phyloP scores from a whole-genome alignment of 1,139 yeast genomes.

The Candida sp. region DNA sequence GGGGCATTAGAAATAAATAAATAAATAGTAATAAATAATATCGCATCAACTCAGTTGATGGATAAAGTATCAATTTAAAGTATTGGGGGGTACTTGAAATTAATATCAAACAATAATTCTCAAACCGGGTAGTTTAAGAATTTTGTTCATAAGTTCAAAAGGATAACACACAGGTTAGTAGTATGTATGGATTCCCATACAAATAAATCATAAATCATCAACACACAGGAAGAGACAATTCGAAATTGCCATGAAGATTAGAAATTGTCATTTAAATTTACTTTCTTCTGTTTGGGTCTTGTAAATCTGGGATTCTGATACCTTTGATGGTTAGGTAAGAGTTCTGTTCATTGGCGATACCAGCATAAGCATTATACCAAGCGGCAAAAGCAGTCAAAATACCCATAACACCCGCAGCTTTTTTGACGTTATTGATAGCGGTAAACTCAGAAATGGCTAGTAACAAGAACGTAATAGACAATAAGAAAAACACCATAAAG shows the following conservation, averaged over 20 bases:
- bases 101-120: too few relatives aligned
- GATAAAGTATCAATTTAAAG: not conserved
- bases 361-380: slow-evolving; percentile 90
- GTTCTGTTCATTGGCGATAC: slow-evolving; percentile 72
- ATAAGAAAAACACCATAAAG: slow-evolving; percentile 61
- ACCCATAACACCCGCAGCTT: slow-evolving; percentile 82
- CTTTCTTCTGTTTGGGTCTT: slow-evolving; percentile 12
- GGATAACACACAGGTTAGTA: not conserved
- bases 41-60: not conserved
- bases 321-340: slow-evolving; percentile 61
- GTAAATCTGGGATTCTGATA: slow-evolving; percentile 40
- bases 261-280: too few relatives aligned
- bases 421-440: slow-evolving; percentile 28
- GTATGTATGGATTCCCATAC: too few relatives aligned
- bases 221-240: too few relatives aligned
- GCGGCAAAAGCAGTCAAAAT: slow-evolving; percentile 76
- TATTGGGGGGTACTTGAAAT: not conserved
- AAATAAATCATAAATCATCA: too few relatives aligned
- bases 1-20: not conserved
- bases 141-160: not conserved
- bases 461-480: slow-evolving; percentile 65
- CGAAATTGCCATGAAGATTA: too few relatives aligned
- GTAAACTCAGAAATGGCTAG: slow-evolving; percentile 57
- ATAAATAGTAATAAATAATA: not conserved
- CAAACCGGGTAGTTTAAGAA: not conserved